Base-by-base conservation (phyloP, 805 yeast genomes). In the Lipomyces chichibuensis region DNA sequence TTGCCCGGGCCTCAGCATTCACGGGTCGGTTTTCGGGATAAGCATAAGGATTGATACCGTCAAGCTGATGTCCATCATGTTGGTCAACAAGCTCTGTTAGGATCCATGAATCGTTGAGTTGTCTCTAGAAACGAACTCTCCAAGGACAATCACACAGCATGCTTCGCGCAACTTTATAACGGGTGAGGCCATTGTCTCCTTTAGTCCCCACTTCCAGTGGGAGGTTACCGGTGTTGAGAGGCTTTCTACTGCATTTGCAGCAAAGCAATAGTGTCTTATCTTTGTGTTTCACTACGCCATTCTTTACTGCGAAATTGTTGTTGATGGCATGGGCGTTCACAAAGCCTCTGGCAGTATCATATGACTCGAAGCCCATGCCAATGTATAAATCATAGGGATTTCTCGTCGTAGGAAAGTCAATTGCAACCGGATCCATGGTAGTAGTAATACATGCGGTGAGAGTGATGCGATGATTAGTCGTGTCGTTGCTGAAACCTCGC, bases 31-130 rank as follows among this genome's bases (percentile, higher is more conserved):
- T n/a, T n/a, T n/a, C n/a, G n/a, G n/a, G n/a, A n/a, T n/a, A n/a
- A n/a, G n/a, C n/a, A n/a, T n/a, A n/a, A n/a, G n/a, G n/a, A n/a
- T n/a, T n/a, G n/a, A n/a, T n/a, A n/a, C n/a, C n/a, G n/a, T n/a
- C n/a, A n/a, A n/a, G n/a, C n/a, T n/a, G n/a, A n/a, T n/a, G n/a
- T 46, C 52, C 52, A 17, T 46, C 52, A 46, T 46, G 52, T 46
- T 20, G 52, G 52, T 46, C 52, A 46, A 46, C 52, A 17, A 46
- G 52, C 52, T 20, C 23, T 46, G 52, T 46, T 6, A 46, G 23
- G 52, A 46, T 46, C 52, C 52, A 46, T 14, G 52, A 17, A 46
- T 46, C 52, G 23, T 46, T 46, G 23, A 9, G 52, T 20, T 20
- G 52, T 20, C 11, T 46, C 11, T 46, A 5, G 52, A 46, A 46